Evolutionary conservation across 352 stramenopile genomes (phyloP).

Genomic region (Phytophthora chlamydospora): DNA sequence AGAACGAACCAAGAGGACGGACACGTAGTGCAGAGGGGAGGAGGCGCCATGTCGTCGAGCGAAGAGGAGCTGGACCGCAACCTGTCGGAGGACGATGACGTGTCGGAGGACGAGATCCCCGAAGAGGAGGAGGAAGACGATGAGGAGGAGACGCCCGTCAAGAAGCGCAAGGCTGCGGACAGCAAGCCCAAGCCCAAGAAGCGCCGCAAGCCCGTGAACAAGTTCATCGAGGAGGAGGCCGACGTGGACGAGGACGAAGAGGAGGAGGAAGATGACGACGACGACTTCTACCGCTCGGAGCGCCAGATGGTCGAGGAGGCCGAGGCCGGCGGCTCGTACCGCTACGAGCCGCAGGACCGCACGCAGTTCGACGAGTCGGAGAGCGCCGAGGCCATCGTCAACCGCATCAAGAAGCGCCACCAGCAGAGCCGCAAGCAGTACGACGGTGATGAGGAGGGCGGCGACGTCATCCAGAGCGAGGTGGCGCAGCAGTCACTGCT

Average conservation of each 20-base stretch:
- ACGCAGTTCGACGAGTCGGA: slow-evolving; percentile 80
- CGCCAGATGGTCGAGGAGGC: slow-evolving; percentile 80
- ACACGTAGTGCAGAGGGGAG: not conserved
- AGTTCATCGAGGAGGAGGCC: slow-evolving; percentile 90
- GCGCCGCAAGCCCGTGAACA: slow-evolving; percentile 83
- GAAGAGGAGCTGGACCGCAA: slow-evolving; percentile 88
- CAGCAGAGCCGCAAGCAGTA: slow-evolving; percentile 87
- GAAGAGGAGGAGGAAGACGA: slow-evolving; percentile 75
- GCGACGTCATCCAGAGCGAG: slow-evolving; percentile 84
- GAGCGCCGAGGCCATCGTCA: slow-evolving; percentile 86
- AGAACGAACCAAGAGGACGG: slow-evolving; percentile 29
- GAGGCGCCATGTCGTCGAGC: slow-evolving; percentile 79
- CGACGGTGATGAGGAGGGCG: slow-evolving; percentile 84
- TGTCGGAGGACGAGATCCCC: slow-evolving; percentile 77
- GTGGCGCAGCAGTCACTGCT: slow-evolving; percentile 89
- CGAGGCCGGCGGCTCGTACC: slow-evolving; percentile 63
- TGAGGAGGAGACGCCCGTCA: slow-evolving; percentile 59
- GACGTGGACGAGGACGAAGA: slow-evolving; percentile 90
- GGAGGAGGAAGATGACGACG: slow-evolving; percentile 86
- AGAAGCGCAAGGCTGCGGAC: slow-evolving; percentile 79
- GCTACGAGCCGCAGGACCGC: slow-evolving; percentile 81
- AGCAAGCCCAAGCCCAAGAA: slow-evolving; percentile 86
- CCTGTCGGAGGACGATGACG: slow-evolving; percentile 81
- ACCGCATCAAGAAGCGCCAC: slow-evolving; percentile 89
- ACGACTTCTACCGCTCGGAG: slow-evolving; percentile 80